A percentile compares a stretch with the other conserved stretches of the same genome.
Conservation (phyloP, 2,329 filamentous ascomycete species). For the Mycosphaerella sp. region DNA sequence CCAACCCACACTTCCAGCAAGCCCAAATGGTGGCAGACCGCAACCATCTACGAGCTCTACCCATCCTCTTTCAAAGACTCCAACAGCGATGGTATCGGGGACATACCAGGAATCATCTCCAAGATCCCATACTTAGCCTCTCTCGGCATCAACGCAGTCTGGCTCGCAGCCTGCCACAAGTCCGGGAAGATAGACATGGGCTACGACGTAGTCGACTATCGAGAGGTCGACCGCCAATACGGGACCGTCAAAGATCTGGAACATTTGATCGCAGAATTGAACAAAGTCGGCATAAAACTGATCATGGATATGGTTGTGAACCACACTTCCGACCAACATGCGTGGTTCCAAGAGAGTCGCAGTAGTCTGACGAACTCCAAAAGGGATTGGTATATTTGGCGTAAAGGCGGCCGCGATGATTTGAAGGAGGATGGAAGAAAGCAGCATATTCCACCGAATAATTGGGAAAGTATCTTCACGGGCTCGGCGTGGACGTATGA, state of each 20-base stretch:
- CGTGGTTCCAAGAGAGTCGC: slow-evolving; percentile 53
- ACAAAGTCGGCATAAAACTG: slow-evolving; percentile 41
- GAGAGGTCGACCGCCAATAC: slow-evolving; percentile 42
- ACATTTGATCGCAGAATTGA: slow-evolving; percentile 37
- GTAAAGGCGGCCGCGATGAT: slow-evolving; percentile 35
- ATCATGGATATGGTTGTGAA: slow-evolving; percentile 42
- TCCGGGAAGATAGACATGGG: slow-evolving; percentile 49
- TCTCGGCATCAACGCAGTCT: slow-evolving; percentile 58
- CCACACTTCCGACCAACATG: slow-evolving; percentile 40
- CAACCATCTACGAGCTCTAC: slow-evolving; percentile 41
- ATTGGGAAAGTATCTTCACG: slow-evolving; percentile 38
- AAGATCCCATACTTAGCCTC: slow-evolving; percentile 57
- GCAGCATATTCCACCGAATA: slow-evolving; percentile 53
- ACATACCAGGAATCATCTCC: slow-evolving; percentile 57
- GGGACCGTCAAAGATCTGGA: slow-evolving; percentile 44
- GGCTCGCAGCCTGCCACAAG: slow-evolving; percentile 55
- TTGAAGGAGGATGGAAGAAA: slow-evolving; percentile 49
- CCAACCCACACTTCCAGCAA: neutral
- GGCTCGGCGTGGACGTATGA: slow-evolving; percentile 42
- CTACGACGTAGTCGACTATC: slow-evolving; percentile 46
- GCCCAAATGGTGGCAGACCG: slow-evolving; percentile 39
- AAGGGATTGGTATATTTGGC: slow-evolving; percentile 62
- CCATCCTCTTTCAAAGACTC: slow-evolving; percentile 44
- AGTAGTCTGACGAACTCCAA: slow-evolving; percentile 46
- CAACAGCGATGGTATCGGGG: slow-evolving; percentile 54